Evolutionary conservation across 371 early-diverging fungal genomes (phyloP), one percentile per base, ranked within the genome.

Genomic region (Mucor racemosus): DNA sequence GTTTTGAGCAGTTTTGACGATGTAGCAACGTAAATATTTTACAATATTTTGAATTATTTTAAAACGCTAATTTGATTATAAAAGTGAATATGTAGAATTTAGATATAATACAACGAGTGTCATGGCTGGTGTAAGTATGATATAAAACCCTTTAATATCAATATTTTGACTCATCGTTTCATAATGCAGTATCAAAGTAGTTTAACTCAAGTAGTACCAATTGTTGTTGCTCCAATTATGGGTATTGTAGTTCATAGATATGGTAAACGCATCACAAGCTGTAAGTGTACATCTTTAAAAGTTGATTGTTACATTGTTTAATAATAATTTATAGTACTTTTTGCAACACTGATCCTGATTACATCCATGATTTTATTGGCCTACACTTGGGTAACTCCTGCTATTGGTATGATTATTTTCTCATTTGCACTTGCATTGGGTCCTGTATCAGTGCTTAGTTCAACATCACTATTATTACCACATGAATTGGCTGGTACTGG

Each of bases 181-280:
- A 26, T 26, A 26, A 26, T 26, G 26, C 26, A 81, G 81, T 88
- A 84, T 65, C 82, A 84, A 75, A 79, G 85, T 65, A 83, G 85
- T 66, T 66, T 87, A 44, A 77, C 85, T 7, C 81, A 84, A 63
- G 78, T 78, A 14, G 67, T 85, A 14, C 89, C 89, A 0, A 81
- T 87, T 35, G 72, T 85, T 5, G 66, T 76, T 14, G 80, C 84
- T 13, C 89, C 89, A 3, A 14, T 84, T 11, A 65, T 84, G 68
- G 89, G 89, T 14, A 46, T 81, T n/a, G 34, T 85, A 15, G 73
- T 86, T 15, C 86, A 88, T 69, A 74, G 75, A 26, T 79, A 75
- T 61, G 89, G 89, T 13, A 67, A 76, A n/a, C 77, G 86, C 9
- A 53, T 83, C 7, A 74, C 72, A 35, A 72, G 68, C 42, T 67